Conservation (phyloP, 164 flowering plant species). For the Nymphaea thermarum region DNA sequence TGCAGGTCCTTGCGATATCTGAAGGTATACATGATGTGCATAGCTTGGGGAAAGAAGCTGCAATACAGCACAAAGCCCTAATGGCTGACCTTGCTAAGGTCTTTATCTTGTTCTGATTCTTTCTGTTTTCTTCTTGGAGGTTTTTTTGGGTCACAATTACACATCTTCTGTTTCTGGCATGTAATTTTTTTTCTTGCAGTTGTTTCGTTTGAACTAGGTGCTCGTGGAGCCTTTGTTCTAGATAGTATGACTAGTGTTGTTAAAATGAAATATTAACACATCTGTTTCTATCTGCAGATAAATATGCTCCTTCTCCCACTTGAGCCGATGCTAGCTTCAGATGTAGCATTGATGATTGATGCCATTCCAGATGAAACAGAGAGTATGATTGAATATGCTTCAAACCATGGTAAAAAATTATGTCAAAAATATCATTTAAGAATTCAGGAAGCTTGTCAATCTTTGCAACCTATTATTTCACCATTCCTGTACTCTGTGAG, state of each 20-base stretch:
- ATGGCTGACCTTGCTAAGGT: conserved; percentile 83
- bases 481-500: conserved; percentile 50
- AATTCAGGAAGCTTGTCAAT: conserved; percentile 55
- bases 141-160: no score
- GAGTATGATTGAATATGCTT: conserved; percentile 57
- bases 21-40: conserved; percentile 86
- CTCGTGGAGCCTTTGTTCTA: no score
- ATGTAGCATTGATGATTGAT: conserved; percentile 81
- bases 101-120: neutral
- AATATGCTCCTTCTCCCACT: conserved; percentile 67
- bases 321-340: conserved; percentile 70
- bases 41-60: conserved; percentile 87
- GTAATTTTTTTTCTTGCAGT: no score
- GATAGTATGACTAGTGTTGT: no score
- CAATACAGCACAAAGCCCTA: conserved; percentile 57
- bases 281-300: conserved; percentile 38
- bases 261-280: neutral
- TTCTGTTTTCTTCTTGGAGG: no score
- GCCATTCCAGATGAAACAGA: conserved; percentile 67
- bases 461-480: conserved; percentile 61
- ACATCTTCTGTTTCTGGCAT: no score
- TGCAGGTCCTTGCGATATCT: conserved; percentile 81
- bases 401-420: conserved; percentile 91
- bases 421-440: conserved; percentile 66
- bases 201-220: no score